Evolutionary conservation across 1,139 yeast species (phyloP), one percentile per base, ranked within the genome.

Genomic region (Oligophagozyma castellii): DNA sequence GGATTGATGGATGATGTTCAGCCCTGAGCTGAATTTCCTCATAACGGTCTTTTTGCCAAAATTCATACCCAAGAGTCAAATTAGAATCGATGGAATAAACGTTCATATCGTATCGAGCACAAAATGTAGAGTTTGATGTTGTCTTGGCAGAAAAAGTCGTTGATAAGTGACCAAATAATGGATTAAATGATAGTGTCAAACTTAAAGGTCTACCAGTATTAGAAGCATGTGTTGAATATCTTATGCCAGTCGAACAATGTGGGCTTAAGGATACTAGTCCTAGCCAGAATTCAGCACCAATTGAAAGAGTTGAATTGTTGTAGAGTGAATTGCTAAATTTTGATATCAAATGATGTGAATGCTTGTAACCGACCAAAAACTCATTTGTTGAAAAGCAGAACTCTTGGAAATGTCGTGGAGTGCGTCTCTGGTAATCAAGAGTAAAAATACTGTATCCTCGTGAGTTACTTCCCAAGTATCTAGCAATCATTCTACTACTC

Each of bases 241-340:
- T 59, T 33, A 83, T 54, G 1, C 93, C 92, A 1, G 93, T 70
- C 1, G 95, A 80, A 14, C 89, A 44, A 0, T 89, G 92, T 0
- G 93, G 93, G 37, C 89, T 76, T 67, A 83, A 76, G 30, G 81
- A 74, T 33, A 70, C 55, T 1, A 86, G 73, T 0, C 95, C 95
- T 42, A 80, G 79, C 86, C 94, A 92, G 7, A 84, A 43, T 53
- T 92, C 99, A 5, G 80, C 69, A 1, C 98, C 98, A 1, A 83
- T 44, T 0, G 89, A 74, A 2, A 75, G 52, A 2, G 60, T 52
- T 11, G 67, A 59, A 35, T 59, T 54, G 39, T 58, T 55, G 40
- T 60, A 59, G 5, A 57, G 44, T 4, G 58, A 51, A 22, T 51
- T 57, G 32, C 50, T 54, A 24, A 54, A 46, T 24, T 54, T 51